A percentile compares a stretch with the other conserved stretches of the same genome.
phyloP scores from a whole-genome alignment of 1,284 basidiomycete genomes.

The Vanrija sp. region DNA sequence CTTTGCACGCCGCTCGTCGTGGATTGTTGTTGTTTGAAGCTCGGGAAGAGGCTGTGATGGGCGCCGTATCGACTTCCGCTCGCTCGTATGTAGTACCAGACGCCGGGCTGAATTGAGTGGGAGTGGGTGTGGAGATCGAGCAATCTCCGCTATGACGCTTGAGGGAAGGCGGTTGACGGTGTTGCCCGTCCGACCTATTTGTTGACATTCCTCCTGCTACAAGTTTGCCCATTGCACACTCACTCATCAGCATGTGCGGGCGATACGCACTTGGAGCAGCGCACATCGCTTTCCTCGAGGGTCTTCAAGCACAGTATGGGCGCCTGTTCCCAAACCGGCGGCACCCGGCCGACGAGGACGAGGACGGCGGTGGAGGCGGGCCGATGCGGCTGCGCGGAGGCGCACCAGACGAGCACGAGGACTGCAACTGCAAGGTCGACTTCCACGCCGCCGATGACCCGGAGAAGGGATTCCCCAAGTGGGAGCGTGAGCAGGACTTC shows the following conservation, averaged over 20 bases:
- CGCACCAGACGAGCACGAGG: background rate
- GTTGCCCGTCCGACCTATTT: background rate
- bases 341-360: constrained; percentile 1
- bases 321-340: constrained; percentile 11
- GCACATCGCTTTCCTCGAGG: constrained; percentile 16
- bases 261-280: constrained; percentile 38
- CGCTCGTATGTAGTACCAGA: too few relatives aligned
- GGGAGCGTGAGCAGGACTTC: constrained; percentile 40
- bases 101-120: too few relatives aligned
- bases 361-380: background rate
- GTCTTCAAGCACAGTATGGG: constrained; percentile 13
- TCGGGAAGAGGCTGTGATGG: too few relatives aligned
- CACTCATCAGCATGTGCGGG: constrained; percentile 34
- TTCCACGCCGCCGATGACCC: background rate
- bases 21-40: too few relatives aligned
- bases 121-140: too few relatives aligned
- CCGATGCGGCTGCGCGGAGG: constrained; percentile 12
- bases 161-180: too few relatives aligned
- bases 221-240: background rate
- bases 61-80: too few relatives aligned
- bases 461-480: constrained; percentile 10
- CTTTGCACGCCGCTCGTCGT: too few relatives aligned
- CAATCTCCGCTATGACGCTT: too few relatives aligned
- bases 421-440: background rate
- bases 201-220: background rate